These are phyloP conservation scores for Schizothecium vesticola DNA, from an alignment of 495 filamentous ascomycete genomes.

Conservation along the genomic window DNA sequence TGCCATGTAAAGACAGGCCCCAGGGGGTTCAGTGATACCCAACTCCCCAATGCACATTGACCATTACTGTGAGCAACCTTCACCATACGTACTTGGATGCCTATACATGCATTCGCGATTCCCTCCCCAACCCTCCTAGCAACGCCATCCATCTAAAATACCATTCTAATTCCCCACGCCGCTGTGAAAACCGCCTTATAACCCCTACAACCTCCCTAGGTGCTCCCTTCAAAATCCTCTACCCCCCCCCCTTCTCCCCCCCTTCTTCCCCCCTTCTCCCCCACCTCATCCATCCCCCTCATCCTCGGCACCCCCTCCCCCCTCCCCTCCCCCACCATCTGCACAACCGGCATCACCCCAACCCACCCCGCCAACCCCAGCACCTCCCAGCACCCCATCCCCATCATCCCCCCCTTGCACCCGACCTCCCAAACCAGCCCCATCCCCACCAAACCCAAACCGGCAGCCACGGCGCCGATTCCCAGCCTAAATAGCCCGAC, in stretches of 20 bases:
- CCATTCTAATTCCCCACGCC: neutral
- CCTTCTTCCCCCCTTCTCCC: conserved; percentile 4
- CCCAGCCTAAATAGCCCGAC: conserved; percentile 17
- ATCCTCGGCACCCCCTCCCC: neutral
- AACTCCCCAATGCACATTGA: too few species aligned
- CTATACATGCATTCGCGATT: too few species aligned
- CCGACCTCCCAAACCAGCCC: conserved; percentile 1
- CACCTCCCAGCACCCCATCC: neutral
- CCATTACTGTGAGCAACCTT: too few species aligned
- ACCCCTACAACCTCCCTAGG: too few species aligned
- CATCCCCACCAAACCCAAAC: neutral
- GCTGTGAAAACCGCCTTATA: too few species aligned
- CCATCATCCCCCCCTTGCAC: neutral
- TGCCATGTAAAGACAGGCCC: too few species aligned
- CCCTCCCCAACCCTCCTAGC: neutral
- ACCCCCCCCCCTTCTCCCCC: conserved; percentile 2
- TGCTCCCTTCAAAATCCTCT: neutral
- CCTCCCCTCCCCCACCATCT: conserved; percentile 11
- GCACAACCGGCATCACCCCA: conserved; percentile 2
- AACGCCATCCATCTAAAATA: neutral
- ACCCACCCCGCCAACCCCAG: conserved; percentile 1
- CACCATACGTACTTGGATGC: too few species aligned
- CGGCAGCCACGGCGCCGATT: conserved; percentile 14
- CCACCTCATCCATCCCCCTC: neutral
- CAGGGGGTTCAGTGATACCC: too few species aligned